Evolutionary conservation across 352 stramenopile species (phyloP), one percentile per base, ranked within the genome.

Genomic region (Saprolegnia diclina): DNA sequence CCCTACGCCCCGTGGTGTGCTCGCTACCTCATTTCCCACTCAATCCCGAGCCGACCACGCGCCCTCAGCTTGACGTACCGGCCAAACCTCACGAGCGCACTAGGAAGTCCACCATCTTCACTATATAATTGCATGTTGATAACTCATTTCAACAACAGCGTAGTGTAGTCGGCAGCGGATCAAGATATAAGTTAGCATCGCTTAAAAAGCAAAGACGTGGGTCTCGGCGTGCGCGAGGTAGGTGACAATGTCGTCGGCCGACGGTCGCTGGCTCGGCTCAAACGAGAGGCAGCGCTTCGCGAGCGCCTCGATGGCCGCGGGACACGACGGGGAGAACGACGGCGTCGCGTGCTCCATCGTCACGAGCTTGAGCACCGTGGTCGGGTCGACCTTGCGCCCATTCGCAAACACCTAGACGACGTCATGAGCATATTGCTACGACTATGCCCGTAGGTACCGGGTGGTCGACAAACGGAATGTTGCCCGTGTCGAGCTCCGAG

Each of bases 341-440:
- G 84, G 84, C n/a, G 82, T 80, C 54, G 92, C 52, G 35, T 81
- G 79, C 40, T 87, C 74, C 69, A 79, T 73, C 65, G 90, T 89
- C 63, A 94, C 86, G 75, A 90, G 85, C 68, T 92, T 80, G 61
- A 92, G 81, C 56, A 94, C 88, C 73, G 91, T 90, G 82, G 92
- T 92, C 18, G 80, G 80, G 67, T 91, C 83, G 50, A 92, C 87
- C 70, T 88, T 88, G 55, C 82, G 29, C 29, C 29, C 82, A 4
- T 69, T 59, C 53, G 46, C 54, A 52, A 52, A 52, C 19, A 62
- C 35, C 59, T 66, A 56, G 18, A 24, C 21, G 24, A 14, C 2
- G 11, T 44, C 24, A 53, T 53, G 13, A 19, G 11, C 19, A 44
- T 5, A 9, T 5, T 5, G 24, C 7, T 24, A 35, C 14, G 50